These are phyloP conservation scores for Fonsecaea multimorphosa DNA, from an alignment of 2,329 filamentous ascomycete species.

Conservation along the genomic window DNA sequence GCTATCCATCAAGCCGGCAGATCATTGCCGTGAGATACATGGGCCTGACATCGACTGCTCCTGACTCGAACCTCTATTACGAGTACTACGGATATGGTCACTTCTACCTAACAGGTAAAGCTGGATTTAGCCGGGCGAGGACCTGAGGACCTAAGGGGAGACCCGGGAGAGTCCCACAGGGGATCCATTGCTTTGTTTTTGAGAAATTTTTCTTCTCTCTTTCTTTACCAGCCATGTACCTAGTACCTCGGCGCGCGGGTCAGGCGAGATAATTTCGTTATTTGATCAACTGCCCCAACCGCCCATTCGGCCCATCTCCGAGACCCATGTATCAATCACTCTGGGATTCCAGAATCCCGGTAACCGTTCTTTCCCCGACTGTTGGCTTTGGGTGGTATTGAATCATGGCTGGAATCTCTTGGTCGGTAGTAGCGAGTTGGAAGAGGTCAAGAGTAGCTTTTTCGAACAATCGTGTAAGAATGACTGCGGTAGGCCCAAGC, in stretches of 20 bases:
- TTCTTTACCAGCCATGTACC: neutral
- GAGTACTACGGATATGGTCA: neutral
- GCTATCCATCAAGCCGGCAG: neutral
- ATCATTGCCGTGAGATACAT: neutral
- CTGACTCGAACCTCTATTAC: neutral
- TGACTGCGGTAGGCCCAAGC: neutral
- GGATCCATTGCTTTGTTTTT: neutral
- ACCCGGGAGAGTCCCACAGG: slow-evolving; percentile 3
- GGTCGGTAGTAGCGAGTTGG: neutral
- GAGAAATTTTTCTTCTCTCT: neutral
- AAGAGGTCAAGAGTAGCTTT: neutral
- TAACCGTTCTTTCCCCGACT: slow-evolving; percentile 14
- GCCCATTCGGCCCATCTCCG: neutral
- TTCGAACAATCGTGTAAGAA: neutral
- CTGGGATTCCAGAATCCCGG: neutral
- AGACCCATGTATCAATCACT: too few species aligned
- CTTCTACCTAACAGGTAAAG: too few species aligned
- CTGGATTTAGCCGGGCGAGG: too few species aligned
- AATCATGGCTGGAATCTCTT: neutral
- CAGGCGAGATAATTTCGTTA: slow-evolving; percentile 14
- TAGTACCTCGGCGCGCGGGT: slow-evolving; percentile 13
- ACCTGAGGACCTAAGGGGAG: neutral
- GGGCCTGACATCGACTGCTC: neutral
- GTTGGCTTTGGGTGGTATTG: neutral
- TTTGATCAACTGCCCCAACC: neutral